Evolutionary conservation across 1,139 yeast genomes (phyloP).

Genomic region (Pichia sp.): DNA sequence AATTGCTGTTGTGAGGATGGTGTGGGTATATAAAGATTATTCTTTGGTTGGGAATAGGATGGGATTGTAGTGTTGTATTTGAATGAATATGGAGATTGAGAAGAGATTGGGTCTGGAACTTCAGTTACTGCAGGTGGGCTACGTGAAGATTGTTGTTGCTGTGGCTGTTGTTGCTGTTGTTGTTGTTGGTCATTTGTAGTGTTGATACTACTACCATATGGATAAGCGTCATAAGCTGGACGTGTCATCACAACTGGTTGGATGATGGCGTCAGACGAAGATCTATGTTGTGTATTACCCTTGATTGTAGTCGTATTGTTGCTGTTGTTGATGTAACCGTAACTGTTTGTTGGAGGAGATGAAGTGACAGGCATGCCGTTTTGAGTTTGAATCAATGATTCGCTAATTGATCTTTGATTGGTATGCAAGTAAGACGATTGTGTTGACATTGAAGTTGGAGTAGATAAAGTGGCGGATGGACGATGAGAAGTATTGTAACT

Average conservation of each 20-base stretch:
- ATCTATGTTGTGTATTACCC: background rate
- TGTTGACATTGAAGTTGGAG: background rate
- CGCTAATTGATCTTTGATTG: background rate
- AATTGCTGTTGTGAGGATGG: background rate
- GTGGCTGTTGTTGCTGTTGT: background rate
- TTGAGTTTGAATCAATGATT: background rate
- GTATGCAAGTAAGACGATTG: background rate
- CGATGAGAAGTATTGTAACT: background rate
- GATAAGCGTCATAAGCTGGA: background rate
- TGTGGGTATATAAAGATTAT: background rate
- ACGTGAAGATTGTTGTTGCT: background rate
- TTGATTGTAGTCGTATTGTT: background rate
- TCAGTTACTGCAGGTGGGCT: background rate
- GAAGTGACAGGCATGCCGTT: background rate
- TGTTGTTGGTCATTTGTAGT: background rate
- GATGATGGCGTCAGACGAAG: background rate
- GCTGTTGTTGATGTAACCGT: background rate
- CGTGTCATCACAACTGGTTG: background rate
- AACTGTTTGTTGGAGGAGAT: background rate
- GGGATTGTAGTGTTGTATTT: background rate
- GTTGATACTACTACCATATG: background rate
- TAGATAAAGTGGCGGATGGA: background rate
- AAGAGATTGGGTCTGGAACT: background rate
- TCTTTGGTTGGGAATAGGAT: background rate
- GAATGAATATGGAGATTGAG: slow-evolving; percentile 2